Percentiles rank a stretch among this genome's conserved stretches.
Conservation (phyloP, 2,329 filamentous ascomycete genomes). For the Albifimbria verrucaria region DNA sequence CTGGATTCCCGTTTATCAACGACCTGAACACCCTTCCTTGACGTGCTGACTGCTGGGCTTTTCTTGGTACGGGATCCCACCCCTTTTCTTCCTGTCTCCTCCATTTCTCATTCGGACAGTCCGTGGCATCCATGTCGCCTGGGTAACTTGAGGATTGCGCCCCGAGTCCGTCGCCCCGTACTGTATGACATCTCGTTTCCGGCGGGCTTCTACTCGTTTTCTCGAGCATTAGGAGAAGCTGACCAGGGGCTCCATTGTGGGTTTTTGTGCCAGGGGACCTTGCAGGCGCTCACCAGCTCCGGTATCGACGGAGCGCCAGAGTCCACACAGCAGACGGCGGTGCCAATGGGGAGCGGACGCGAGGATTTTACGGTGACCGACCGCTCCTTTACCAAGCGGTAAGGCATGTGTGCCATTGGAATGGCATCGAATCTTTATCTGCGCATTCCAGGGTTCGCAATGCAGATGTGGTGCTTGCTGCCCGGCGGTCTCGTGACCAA, state of each 20-base stretch:
- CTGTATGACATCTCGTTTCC: background rate
- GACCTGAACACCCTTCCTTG: background rate
- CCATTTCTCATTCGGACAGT: constrained; percentile 4
- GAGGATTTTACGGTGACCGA: background rate
- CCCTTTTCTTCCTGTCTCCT: background rate
- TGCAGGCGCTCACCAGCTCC: background rate
- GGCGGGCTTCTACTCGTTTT: background rate
- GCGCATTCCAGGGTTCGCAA: background rate
- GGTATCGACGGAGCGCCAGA: background rate
- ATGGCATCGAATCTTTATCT: background rate
- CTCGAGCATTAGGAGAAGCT: background rate
- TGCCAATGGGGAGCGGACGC: background rate
- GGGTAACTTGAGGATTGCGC: background rate
- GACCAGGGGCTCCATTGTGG: background rate
- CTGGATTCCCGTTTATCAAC: constrained; percentile 20
- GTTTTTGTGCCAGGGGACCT: background rate
- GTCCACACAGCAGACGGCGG: background rate
- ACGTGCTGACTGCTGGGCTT: background rate
- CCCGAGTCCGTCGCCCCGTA: background rate
- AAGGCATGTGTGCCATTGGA: background rate
- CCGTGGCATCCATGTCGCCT: constrained; percentile 21
- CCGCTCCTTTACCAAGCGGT: background rate
- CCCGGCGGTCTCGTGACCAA: background rate
- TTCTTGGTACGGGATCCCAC: background rate
- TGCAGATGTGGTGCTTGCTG: background rate